Evolutionary conservation across 129 eudicot species (phyloP).

Genomic region (Artemisia annua): DNA sequence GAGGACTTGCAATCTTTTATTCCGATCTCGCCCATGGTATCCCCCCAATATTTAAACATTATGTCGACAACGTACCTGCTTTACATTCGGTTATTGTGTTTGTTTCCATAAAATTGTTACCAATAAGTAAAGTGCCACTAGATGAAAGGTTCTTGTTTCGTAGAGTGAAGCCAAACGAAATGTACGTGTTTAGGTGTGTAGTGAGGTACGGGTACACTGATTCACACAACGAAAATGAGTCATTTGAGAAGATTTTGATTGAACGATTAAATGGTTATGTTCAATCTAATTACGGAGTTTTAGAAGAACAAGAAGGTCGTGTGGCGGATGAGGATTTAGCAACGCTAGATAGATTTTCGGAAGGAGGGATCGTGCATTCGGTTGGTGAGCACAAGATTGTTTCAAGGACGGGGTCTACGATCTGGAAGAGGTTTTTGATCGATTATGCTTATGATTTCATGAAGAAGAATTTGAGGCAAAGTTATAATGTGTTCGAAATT

Average conservation of each 20-base stretch:
- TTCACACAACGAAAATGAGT: constrained; percentile 53
- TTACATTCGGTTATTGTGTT: constrained; percentile 76
- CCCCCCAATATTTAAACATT: constrained; percentile 83
- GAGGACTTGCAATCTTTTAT: constrained; percentile 74
- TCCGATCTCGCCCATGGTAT: constrained; percentile 89
- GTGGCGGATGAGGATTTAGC: constrained; percentile 38
- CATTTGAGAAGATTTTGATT: constrained; percentile 53
- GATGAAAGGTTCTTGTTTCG: constrained; percentile 78
- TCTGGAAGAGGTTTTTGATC: constrained; percentile 55
- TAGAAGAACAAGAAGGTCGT: constrained; percentile 20
- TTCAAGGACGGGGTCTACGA: constrained; percentile 43
- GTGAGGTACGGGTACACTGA: constrained; percentile 87
- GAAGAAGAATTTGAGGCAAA: constrained; percentile 65
- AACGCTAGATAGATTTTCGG: constrained; percentile 54
- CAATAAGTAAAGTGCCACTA: constrained; percentile 57
- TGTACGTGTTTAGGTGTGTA: constrained; percentile 67
- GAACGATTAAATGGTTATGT: constrained; percentile 57
- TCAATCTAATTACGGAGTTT: constrained; percentile 7
- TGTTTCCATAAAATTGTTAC: constrained; percentile 68
- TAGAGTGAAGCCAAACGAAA: constrained; percentile 53
- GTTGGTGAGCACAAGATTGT: constrained; percentile 78
- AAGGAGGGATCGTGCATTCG: constrained; percentile 61
- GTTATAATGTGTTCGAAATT: constrained; percentile 60
- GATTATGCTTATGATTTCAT: constrained; percentile 71
- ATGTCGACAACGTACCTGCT: constrained; percentile 66